Conservation (phyloP, 768 basidiomycete species). For the Suillus luteus region DNA sequence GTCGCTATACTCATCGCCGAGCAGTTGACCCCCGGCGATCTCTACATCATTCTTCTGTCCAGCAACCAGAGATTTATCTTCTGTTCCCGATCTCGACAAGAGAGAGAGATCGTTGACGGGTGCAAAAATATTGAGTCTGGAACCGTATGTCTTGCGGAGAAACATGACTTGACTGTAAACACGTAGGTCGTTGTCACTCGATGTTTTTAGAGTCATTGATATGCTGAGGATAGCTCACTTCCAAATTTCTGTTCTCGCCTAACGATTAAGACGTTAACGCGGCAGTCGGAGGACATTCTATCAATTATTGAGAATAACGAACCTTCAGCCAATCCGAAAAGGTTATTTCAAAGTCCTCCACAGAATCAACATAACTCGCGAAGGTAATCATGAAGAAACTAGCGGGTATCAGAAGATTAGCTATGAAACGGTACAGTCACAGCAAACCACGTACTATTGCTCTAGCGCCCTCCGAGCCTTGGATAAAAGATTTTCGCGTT, state of each 20-base stretch:
- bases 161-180: constrained; percentile 76
- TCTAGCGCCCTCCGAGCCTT: constrained; percentile 79
- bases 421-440: constrained; percentile 5
- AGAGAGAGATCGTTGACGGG: constrained; percentile 88
- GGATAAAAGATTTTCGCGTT: constrained; percentile 52
- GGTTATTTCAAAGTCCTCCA: constrained; percentile 60
- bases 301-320: constrained; percentile 14
- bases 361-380: constrained; percentile 80
- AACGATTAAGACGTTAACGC: background rate
- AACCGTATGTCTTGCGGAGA: constrained; percentile 78
- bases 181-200: constrained; percentile 4
- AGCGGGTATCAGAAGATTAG: background rate
- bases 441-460: constrained; percentile 74
- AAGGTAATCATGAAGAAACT: constrained; percentile 96
- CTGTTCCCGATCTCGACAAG: constrained; percentile 69
- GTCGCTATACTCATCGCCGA: constrained; percentile 95
- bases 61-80: constrained; percentile 55
- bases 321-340: constrained; percentile 92
- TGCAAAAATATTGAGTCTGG: constrained; percentile 85
- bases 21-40: constrained; percentile 78
- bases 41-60: constrained; percentile 76
- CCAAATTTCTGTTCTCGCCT: constrained; percentile 88
- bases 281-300: background rate
- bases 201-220: background rate
- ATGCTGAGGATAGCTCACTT: constrained; percentile 57